These are phyloP conservation scores for Sclerotinia borealis DNA, from an alignment of 2,329 filamentous ascomycete species.

Conservation along the genomic window DNA sequence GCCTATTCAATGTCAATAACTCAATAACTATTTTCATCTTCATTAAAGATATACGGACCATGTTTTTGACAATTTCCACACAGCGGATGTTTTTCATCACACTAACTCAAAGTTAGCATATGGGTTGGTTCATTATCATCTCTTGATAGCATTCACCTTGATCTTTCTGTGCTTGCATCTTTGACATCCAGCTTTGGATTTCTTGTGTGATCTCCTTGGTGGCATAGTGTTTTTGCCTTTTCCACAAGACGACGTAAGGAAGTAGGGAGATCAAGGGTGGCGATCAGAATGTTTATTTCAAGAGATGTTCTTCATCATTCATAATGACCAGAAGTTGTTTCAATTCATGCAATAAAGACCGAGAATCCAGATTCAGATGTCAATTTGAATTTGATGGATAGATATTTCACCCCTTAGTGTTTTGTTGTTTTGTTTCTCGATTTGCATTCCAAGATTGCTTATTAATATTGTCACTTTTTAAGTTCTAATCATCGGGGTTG, in stretches of 20 bases:
- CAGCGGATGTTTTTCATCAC: constrained; percentile 59
- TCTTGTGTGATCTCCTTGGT: constrained; percentile 62
- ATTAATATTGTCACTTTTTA: too few species aligned
- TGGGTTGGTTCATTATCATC: not conserved
- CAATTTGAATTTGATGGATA: not conserved
- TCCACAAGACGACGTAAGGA: not conserved
- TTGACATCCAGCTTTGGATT: constrained; percentile 60
- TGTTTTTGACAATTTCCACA: constrained; percentile 64
- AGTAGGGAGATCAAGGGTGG: not conserved
- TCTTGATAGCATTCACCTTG: constrained; percentile 44
- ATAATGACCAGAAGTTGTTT: not conserved
- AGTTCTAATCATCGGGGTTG: not conserved
- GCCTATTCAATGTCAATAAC: constrained; percentile 26
- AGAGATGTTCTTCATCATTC: not conserved
- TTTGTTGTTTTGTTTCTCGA: too few species aligned
- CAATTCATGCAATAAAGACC: not conserved
- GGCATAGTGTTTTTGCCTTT: constrained; percentile 43
- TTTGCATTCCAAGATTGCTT: not conserved
- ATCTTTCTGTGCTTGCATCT: constrained; percentile 64
- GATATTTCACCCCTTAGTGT: not conserved
- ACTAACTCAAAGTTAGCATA: constrained; percentile 33
- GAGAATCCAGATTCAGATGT: not conserved
- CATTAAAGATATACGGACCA: constrained; percentile 28
- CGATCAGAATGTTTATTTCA: not conserved
- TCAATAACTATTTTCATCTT: not conserved